Evolutionary conservation across 768 basidiomycete genomes (phyloP), one percentile per base, ranked within the genome.

Genomic region (Psilocybe sp.): DNA sequence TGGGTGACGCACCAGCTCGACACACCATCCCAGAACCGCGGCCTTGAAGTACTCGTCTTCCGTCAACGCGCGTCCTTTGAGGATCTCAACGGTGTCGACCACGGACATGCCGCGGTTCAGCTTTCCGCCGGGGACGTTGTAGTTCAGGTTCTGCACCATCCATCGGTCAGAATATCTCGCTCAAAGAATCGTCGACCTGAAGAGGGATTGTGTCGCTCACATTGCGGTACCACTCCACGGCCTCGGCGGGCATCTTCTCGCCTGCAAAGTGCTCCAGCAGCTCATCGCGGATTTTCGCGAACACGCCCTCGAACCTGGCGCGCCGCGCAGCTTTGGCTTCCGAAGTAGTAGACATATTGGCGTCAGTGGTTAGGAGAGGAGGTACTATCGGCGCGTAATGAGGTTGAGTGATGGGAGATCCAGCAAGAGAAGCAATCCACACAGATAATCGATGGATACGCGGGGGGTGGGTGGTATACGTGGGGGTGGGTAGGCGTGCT

Each of bases 101-200:
- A 97, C 94, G 10, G 92, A 93, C 72, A 98, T 77, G n/a, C 96
- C 94, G 33, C 96, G 84, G 70, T 97, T 98, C 47, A 98, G 85
- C 70, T 98, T 98, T 3, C 93, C 94, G 37, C 92, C 91, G 0
- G 94, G 94, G n/a, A 91, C 88, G 69, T 98, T 98, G 75, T 93
- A 89, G 57, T 94, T 81, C 49, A 98, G 73, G 65, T 79, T 94
- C 92, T 94, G 45, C 11, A 58, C 10, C 18, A 7, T 9, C 12
- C 14, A 9, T 11, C 39, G n/a, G n/a, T n/a, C n/a, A n/a, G n/a
- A 4, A 40, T 16, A 31, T 49, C 28, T n/a, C 10, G 13, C 16
- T 15, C n/a, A n/a, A n/a, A n/a, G n/a, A n/a, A n/a, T n/a, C n/a
- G n/a, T n/a, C 4, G 32, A 10, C n/a, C 39, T 35, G 44, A 19